Conservation (phyloP, 1,284 basidiomycete genomes). For the Melampsora abietis-canadensis region DNA sequence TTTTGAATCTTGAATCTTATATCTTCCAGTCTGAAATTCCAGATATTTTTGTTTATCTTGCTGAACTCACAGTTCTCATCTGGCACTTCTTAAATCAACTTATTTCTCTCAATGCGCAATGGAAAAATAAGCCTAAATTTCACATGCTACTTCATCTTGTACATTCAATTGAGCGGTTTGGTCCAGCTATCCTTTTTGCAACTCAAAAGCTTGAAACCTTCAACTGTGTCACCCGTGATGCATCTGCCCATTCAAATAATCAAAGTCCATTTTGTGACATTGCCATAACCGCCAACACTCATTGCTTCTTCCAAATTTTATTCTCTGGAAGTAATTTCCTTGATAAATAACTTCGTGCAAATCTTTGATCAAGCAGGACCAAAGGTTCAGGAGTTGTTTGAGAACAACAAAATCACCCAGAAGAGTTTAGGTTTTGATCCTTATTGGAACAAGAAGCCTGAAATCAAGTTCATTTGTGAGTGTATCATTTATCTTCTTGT, state of each 20-base stretch:
- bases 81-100: neutral
- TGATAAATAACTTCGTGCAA: neutral
- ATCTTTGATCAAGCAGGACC: neutral
- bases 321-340: constrained; percentile 53
- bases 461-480: no score
- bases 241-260: constrained; percentile 14
- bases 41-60: constrained; percentile 52
- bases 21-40: constrained; percentile 55
- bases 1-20: constrained; percentile 53
- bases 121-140: constrained; percentile 15
- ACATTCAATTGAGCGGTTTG: constrained; percentile 2
- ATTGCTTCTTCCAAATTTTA: constrained; percentile 2
- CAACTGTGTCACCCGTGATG: neutral
- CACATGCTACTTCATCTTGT: constrained; percentile 19
- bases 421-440: no score
- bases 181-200: constrained; percentile 16
- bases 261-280: neutral
- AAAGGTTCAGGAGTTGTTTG: no score
- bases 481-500: no score
- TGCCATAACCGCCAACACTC: constrained; percentile 3
- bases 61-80: constrained; percentile 45
- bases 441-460: no score
- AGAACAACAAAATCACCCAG: no score
- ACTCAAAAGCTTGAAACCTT: constrained; percentile 28
- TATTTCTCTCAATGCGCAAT: neutral